These are phyloP conservation scores for Petunia secreta DNA, from an alignment of 257 asterid genomes.

Conservation along the genomic window DNA sequence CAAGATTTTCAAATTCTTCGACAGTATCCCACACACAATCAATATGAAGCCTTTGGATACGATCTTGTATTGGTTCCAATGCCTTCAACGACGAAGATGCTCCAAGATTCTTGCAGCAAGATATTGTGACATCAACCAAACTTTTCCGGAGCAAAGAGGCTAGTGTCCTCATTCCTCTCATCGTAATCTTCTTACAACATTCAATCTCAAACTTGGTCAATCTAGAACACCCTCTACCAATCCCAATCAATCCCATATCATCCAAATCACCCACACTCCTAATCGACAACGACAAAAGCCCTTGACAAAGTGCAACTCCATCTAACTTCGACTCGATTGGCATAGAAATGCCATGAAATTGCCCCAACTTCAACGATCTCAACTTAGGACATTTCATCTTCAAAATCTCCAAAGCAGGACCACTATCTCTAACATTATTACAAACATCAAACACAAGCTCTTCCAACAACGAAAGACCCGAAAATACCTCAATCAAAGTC, in stretches of 20 bases:
- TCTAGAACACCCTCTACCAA: constrained; percentile 80
- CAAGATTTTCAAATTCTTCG: constrained; percentile 46
- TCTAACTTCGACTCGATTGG: constrained; percentile 78
- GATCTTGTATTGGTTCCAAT: constrained; percentile 73
- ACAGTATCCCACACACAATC: constrained; percentile 76
- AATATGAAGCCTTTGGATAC: constrained; percentile 69
- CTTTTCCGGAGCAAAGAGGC: constrained; percentile 59
- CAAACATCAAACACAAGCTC: constrained; percentile 72
- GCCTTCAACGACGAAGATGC: constrained; percentile 65
- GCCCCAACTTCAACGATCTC: constrained; percentile 70
- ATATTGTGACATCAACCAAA: constrained; percentile 67
- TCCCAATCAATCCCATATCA: constrained; percentile 88
- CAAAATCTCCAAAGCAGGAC: constrained; percentile 80
- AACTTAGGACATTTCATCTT: constrained; percentile 64
- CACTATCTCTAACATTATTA: constrained; percentile 69
- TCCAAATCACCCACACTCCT: constrained; percentile 66
- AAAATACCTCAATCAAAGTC: constrained; percentile 73
- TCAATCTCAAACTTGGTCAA: constrained; percentile 66
- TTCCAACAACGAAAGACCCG: constrained; percentile 69
- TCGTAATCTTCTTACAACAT: constrained; percentile 72
- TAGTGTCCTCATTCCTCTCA: constrained; percentile 80
- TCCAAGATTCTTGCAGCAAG: constrained; percentile 75
- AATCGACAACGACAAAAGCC: constrained; percentile 69
- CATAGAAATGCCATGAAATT: constrained; percentile 76
- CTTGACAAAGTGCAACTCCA: constrained; percentile 75